phyloP scores from a whole-genome alignment of 2,329 filamentous ascomycete species.

The Helotiales sp. region DNA sequence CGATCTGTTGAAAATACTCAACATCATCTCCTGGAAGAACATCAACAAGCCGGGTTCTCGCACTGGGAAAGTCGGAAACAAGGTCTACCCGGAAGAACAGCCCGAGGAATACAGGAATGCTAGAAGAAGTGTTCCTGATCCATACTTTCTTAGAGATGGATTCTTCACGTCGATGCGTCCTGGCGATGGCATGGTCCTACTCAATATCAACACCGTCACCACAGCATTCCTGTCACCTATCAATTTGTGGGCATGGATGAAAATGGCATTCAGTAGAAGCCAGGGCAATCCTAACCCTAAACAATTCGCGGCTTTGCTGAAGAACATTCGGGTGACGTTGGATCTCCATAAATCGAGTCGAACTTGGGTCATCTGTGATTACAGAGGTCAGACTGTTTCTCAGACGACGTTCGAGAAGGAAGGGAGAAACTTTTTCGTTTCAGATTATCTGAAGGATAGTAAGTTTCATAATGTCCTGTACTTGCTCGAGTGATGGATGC shows the following conservation, averaged over 20 bases:
- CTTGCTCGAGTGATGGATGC: no score
- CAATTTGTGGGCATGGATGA: constrained; percentile 18
- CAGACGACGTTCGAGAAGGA: background rate
- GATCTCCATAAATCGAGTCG: background rate
- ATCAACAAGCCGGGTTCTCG: constrained; percentile 4
- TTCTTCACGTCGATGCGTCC: constrained; percentile 29
- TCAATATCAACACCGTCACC: constrained; percentile 26
- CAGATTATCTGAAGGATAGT: background rate
- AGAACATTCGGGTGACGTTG: background rate
- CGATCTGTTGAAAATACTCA: constrained; percentile 15
- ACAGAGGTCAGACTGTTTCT: background rate
- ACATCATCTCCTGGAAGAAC: constrained; percentile 23
- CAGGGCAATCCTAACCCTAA: no score
- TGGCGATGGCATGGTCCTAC: constrained; percentile 13
- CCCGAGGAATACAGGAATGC: background rate
- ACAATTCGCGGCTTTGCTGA: background rate
- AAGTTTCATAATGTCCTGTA: background rate
- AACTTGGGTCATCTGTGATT: background rate
- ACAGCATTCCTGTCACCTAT: constrained; percentile 22
- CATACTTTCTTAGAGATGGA: constrained; percentile 1
- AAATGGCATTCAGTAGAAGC: background rate
- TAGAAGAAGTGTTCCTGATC: background rate
- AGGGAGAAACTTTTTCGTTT: background rate
- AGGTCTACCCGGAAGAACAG: background rate
- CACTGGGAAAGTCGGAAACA: background rate